These are phyloP conservation scores for Coemansia sp. DNA, from an alignment of 192 early-diverging fungal species.

Conservation along the genomic window DNA sequence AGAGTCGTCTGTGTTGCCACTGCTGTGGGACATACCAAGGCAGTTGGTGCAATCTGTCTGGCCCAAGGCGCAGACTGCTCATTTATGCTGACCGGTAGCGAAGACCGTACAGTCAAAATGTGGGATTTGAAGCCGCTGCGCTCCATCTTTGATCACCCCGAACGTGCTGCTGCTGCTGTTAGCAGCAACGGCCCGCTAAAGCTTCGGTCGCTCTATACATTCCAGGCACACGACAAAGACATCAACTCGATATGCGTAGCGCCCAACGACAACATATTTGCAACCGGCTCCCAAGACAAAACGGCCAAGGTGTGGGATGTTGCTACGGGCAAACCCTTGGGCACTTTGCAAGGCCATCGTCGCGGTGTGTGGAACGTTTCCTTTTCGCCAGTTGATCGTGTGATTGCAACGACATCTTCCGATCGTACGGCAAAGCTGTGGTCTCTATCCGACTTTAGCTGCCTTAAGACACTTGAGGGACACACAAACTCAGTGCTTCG, in stretches of 20 bases:
- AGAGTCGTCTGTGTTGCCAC: constrained; percentile 65
- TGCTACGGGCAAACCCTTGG: constrained; percentile 74
- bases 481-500: constrained; percentile 95
- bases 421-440: constrained; percentile 96
- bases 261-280: constrained; percentile 90
- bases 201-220: constrained; percentile 71
- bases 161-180: constrained; percentile 3
- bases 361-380: constrained; percentile 93
- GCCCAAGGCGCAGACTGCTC: constrained; percentile 57
- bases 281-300: constrained; percentile 93
- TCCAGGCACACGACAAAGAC: constrained; percentile 95
- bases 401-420: constrained; percentile 85
- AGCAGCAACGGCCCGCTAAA: constrained; percentile 18
- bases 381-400: constrained; percentile 96
- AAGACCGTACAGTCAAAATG: constrained; percentile 93
- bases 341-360: constrained; percentile 84
- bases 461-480: constrained; percentile 95
- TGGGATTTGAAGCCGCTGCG: constrained; percentile 75
- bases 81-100: constrained; percentile 83
- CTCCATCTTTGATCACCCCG: constrained; percentile 20
- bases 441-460: constrained; percentile 83
- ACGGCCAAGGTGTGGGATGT: constrained; percentile 88
- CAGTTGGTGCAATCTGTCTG: constrained; percentile 85
- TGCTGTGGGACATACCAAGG: constrained; percentile 88
- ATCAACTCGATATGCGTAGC: constrained; percentile 91